A percentile compares a stretch with the other conserved stretches of the same genome.
These are phyloP conservation scores for Paulownia fortunei DNA, from an alignment of 257 asterid genomes.

Conservation along the genomic window DNA sequence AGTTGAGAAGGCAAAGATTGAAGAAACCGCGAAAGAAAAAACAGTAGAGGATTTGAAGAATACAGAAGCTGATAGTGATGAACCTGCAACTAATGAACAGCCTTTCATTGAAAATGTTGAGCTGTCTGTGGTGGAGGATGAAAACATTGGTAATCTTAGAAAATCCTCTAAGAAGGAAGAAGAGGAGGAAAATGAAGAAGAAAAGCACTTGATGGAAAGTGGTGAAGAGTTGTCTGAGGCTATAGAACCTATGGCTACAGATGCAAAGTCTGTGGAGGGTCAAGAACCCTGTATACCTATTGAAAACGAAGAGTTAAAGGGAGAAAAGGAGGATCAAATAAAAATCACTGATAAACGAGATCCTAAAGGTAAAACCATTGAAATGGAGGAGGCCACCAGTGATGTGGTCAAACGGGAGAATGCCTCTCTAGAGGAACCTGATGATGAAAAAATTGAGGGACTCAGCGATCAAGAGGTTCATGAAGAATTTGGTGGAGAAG, in stretches of 20 bases:
- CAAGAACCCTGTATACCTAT: constrained; percentile 28
- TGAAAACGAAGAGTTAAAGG: constrained; percentile 34
- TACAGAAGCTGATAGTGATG: constrained; percentile 28
- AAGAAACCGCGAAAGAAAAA: constrained; percentile 18
- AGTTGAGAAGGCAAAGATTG: constrained; percentile 17
- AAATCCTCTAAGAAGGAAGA: constrained; percentile 30
- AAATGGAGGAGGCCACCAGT: constrained; percentile 40
- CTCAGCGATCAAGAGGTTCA: constrained; percentile 54
- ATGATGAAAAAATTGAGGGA: constrained; percentile 56
- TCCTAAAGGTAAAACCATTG: constrained; percentile 28
- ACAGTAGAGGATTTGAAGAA: constrained; percentile 17
- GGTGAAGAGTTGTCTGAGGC: constrained; percentile 26
- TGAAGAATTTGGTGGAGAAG: constrained; percentile 47
- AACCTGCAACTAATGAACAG: constrained; percentile 28
- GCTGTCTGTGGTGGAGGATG: constrained; percentile 31
- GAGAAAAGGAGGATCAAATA: constrained; percentile 30
- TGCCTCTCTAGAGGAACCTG: constrained; percentile 49
- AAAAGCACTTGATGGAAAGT: constrained; percentile 27
- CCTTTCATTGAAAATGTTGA: constrained; percentile 25
- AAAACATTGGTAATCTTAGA: constrained; percentile 22
- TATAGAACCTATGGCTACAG: constrained; percentile 28
- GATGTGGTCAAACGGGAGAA: constrained; percentile 45
- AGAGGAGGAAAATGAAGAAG: constrained; percentile 25
- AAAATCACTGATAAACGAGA: constrained; percentile 29
- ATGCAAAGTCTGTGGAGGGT: constrained; percentile 38